These are phyloP conservation scores for Blepharisma japonicum DNA, from an alignment of 73 alveolate genomes.

Conservation along the genomic window DNA sequence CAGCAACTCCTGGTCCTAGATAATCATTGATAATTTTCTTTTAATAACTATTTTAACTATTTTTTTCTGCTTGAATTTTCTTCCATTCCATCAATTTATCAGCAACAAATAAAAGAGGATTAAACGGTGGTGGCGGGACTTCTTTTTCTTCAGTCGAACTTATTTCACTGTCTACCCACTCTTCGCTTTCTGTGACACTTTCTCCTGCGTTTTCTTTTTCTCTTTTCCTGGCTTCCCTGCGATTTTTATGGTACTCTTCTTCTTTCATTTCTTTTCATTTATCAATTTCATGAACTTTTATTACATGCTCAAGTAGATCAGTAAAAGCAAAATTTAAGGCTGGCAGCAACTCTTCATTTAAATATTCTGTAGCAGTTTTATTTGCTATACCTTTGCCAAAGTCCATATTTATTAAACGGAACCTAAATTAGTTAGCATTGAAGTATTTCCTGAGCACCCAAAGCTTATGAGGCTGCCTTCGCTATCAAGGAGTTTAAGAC, in stretches of 20 bases:
- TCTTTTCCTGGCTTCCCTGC: constrained; percentile 14
- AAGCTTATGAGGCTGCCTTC: constrained; percentile 20
- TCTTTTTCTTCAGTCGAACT: constrained; percentile 2
- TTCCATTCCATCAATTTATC: neutral
- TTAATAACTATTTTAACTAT: no score
- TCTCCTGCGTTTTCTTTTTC: constrained; percentile 19
- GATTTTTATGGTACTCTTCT: neutral
- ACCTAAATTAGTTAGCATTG: constrained; percentile 4
- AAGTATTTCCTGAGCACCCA: constrained; percentile 16
- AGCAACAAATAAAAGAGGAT: neutral
- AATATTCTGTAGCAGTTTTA: constrained; percentile 16
- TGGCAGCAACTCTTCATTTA: neutral
- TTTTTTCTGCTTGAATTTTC: neutral
- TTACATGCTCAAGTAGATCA: constrained; percentile 6
- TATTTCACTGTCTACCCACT: constrained; percentile 21
- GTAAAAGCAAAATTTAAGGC: neutral
- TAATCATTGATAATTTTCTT: neutral
- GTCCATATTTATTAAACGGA: constrained; percentile 25
- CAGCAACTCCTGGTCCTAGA: constrained; percentile 1
- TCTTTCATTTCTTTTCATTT: constrained; percentile 20
- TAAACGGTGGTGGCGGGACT: neutral
- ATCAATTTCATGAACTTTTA: neutral
- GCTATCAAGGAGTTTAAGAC: neutral
- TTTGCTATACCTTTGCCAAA: constrained; percentile 2
- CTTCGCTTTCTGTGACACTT: constrained; percentile 28